These are phyloP conservation scores for Quillaja saponaria DNA, from an alignment of 306 rosid species.

Conservation along the genomic window DNA sequence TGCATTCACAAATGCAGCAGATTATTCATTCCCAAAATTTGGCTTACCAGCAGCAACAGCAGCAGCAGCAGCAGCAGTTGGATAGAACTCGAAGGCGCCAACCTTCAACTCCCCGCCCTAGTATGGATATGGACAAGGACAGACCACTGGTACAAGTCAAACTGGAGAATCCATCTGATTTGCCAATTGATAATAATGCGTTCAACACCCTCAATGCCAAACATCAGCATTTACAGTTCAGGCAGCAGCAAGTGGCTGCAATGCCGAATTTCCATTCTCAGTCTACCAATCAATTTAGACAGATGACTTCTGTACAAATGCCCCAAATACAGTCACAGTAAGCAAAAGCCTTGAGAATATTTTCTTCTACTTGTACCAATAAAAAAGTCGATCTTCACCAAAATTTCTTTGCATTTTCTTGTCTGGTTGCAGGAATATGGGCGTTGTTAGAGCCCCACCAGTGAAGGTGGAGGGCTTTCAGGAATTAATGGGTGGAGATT, in stretches of 20 bases:
- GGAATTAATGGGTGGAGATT: constrained; percentile 89
- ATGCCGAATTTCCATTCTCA: constrained; percentile 63
- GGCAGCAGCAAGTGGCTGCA: constrained; percentile 79
- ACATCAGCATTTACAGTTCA: constrained; percentile 71
- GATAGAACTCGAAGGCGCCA: constrained; percentile 67
- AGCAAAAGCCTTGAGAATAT: constrained; percentile 35
- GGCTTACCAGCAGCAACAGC: constrained; percentile 59
- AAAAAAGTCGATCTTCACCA: constrained; percentile 13
- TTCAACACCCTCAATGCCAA: constrained; percentile 53
- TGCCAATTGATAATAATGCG: constrained; percentile 58
- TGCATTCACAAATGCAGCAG: constrained; percentile 80
- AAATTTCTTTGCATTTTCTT: constrained; percentile 18
- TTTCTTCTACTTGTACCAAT: constrained; percentile 12
- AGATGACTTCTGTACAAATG: constrained; percentile 58
- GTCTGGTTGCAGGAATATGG: constrained; percentile 56
- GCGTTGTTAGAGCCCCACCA: constrained; percentile 79
- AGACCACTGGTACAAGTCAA: constrained; percentile 88
- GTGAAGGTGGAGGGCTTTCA: constrained; percentile 92
- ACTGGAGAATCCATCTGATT: constrained; percentile 67
- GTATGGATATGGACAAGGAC: constrained; percentile 68
- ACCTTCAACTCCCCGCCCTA: constrained; percentile 57
- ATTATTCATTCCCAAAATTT: constrained; percentile 48
- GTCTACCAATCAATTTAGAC: constrained; percentile 67
- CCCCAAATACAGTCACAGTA: constrained; percentile 78
- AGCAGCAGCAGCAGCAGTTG: constrained; percentile 46